Evolutionary conservation across 139 green algal genomes (phyloP), one percentile per base, ranked within the genome.

Genomic region (Tetraselmis chui): DNA sequence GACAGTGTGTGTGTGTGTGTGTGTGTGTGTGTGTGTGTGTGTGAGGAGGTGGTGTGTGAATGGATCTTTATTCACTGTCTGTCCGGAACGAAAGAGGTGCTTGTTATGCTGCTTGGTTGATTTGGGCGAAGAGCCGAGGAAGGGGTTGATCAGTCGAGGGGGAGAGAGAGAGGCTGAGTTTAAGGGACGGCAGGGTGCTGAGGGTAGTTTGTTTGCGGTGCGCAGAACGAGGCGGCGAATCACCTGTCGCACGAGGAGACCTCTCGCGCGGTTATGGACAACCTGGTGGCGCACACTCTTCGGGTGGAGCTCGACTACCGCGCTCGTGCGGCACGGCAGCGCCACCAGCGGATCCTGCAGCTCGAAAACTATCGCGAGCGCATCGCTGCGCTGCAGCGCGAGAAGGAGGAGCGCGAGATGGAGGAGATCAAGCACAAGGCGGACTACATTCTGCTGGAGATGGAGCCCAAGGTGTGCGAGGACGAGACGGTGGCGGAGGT

Each of bases 361-460:
- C 45, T 67, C 45, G 45, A 5, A 5, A 67, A 67, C 45, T 67
- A 67, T 18, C 45, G 45, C 45, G 45, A 67, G 45, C 45, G 45
- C 45, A 67, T 67, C 45, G 45, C 5, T 5, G 74, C 79, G 75
- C 79, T 86, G 79, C 82, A 80, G 86, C 79, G 89, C 24, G 79
- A 84, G 30, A 32, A 81, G 29, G 82, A 83, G 30, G 45, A 84
- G 23, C 80, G 76, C n/a, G 86, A 87, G 77, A 80, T 91, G 76
- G 28, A 74, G 28, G 74, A 78, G 24, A 45, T 31, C 45, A 77
- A 31, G 58, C 32, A 78, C 28, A 32, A 32, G 18, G 76, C 76
- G 28, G 76, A 79, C 28, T 27, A 79, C 28, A 29, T 27, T 2
- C 2, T 32, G 2, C 2, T 32, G 29, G 67, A 78, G 58, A 45